These are phyloP conservation scores for Melanogaster broomeanus DNA, from an alignment of 768 basidiomycete genomes.

Conservation along the genomic window DNA sequence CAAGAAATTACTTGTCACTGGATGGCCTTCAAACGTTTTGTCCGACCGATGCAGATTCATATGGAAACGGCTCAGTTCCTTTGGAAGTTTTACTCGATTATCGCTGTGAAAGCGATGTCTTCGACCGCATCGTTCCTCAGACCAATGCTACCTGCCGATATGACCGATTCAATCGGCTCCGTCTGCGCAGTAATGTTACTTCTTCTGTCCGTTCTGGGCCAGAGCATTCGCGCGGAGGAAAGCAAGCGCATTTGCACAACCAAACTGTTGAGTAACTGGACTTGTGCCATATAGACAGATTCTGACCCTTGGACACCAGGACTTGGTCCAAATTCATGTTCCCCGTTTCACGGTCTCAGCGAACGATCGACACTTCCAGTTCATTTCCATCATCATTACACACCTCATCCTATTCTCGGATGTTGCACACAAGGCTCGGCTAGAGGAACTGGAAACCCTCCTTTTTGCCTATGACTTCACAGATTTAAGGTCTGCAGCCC, in stretches of 20 bases:
- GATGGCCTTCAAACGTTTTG: conserved; percentile 88
- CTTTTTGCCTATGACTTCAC: conserved; percentile 89
- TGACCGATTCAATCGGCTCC: conserved; percentile 93
- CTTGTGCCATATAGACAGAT: neutral
- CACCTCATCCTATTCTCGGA: conserved; percentile 90
- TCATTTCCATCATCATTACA: conserved; percentile 84
- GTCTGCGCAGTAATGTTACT: conserved; percentile 72
- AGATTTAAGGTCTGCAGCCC: conserved; percentile 68
- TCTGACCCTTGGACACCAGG: conserved; percentile 45
- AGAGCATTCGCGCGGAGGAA: conserved; percentile 25
- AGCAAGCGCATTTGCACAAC: conserved; percentile 54
- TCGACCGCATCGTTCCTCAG: conserved; percentile 89
- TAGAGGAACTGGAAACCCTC: conserved; percentile 78
- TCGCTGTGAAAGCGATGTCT: conserved; percentile 76
- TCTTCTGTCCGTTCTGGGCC: conserved; percentile 48
- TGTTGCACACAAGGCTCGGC: conserved; percentile 74
- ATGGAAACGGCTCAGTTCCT: conserved; percentile 66
- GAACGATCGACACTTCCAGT: conserved; percentile 77
- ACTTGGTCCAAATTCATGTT: conserved; percentile 77
- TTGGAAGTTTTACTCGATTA: conserved; percentile 88
- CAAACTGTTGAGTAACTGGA: conserved; percentile 52
- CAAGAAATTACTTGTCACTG: conserved; percentile 75
- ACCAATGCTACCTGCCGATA: conserved; percentile 84
- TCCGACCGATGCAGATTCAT: conserved; percentile 49
- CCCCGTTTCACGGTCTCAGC: conserved; percentile 89